Evolutionary conservation across 331 rosid species (phyloP).

Genomic region (Pyracantha coccinea): DNA sequence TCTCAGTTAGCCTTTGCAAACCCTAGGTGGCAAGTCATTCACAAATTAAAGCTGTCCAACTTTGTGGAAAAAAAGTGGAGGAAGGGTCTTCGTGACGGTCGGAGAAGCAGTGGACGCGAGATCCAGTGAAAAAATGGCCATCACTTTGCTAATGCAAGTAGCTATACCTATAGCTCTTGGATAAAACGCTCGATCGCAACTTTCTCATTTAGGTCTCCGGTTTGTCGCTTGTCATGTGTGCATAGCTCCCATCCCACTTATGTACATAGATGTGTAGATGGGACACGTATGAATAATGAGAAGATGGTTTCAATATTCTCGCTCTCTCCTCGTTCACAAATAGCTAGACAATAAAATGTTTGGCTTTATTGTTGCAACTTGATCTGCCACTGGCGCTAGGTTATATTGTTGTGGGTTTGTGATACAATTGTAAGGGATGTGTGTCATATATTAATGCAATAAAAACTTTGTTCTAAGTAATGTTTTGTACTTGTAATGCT

Average conservation of each 20-base stretch:
- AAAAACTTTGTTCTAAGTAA: too few species aligned
- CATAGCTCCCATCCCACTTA: constrained; percentile 5
- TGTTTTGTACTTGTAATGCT: not conserved
- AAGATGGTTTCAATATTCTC: not conserved
- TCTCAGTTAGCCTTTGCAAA: constrained; percentile 52
- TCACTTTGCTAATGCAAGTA: not conserved
- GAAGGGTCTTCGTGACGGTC: constrained; percentile 57
- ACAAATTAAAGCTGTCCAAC: constrained; percentile 63
- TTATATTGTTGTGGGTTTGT: not conserved
- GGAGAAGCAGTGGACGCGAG: constrained; percentile 58
- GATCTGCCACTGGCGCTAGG: too few species aligned
- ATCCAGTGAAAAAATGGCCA: constrained; percentile 8
- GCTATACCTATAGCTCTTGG: not conserved
- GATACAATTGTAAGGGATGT: not conserved
- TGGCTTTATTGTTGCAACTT: too few species aligned
- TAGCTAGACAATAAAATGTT: too few species aligned
- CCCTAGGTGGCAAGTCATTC: constrained; percentile 81
- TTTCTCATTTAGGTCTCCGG: not conserved
- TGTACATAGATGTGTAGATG: not conserved
- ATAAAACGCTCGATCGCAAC: not conserved
- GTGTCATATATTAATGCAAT: not conserved
- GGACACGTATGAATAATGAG: not conserved
- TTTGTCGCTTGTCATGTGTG: not conserved
- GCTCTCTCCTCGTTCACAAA: not conserved
- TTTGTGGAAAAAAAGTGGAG: constrained; percentile 50